Percentiles rank a stretch among this genome's conserved stretches.
Conservation (phyloP, 257 asterid species). For the Penstemon barbatus region DNA sequence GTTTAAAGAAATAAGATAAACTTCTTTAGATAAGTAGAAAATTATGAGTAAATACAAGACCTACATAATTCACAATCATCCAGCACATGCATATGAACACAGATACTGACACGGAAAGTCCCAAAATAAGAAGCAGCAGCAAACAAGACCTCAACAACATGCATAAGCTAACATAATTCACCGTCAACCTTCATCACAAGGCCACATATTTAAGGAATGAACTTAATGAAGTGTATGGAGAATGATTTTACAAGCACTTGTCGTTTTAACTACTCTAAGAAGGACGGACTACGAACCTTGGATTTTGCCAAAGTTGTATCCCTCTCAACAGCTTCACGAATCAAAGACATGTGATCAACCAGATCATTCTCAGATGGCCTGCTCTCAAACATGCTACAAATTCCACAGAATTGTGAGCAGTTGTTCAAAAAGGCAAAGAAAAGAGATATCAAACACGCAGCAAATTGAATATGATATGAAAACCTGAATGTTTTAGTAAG, state of each 20-base stretch:
- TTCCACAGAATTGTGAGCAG: slow-evolving; percentile 24
- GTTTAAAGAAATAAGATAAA: slow-evolving; percentile 27
- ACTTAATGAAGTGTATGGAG: not conserved
- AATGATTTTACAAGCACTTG: slow-evolving; percentile 16
- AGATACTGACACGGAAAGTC: not conserved
- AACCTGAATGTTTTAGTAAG: slow-evolving; percentile 75
- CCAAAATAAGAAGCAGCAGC: not conserved
- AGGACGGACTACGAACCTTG: slow-evolving; percentile 48
- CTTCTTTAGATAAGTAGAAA: not conserved
- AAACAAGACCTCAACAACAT: not conserved
- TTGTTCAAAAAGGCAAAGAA: slow-evolving; percentile 1
- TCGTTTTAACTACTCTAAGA: slow-evolving; percentile 15
- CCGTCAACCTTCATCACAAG: slow-evolving; percentile 2
- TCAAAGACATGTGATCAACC: slow-evolving; percentile 50
- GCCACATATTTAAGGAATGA: slow-evolving; percentile 11
- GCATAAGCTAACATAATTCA: not conserved
- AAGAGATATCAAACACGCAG: slow-evolving; percentile 13
- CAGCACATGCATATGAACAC: not conserved
- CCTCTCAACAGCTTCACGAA: slow-evolving; percentile 60
- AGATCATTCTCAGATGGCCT: slow-evolving; percentile 77
- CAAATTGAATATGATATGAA: slow-evolving; percentile 17
- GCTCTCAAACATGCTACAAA: slow-evolving; percentile 52
- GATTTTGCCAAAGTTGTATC: slow-evolving; percentile 58
- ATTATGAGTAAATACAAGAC: not conserved
- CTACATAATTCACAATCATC: not conserved